phyloP scores from a whole-genome alignment of 108 stramenopile genomes.

The Fistulifera solaris region DNA sequence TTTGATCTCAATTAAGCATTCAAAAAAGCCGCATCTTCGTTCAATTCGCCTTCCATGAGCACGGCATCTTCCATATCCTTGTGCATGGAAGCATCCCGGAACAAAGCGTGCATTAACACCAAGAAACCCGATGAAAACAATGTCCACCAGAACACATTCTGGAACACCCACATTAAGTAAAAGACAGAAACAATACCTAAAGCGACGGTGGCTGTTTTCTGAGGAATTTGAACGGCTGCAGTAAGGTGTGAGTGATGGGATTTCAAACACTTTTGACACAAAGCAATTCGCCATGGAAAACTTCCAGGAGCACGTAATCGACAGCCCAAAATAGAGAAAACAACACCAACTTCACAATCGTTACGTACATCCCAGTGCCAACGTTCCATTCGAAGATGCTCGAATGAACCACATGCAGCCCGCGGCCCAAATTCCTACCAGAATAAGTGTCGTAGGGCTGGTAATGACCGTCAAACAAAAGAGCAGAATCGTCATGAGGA shows the following conservation, averaged over 20 bases:
- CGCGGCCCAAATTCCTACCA: constrained; percentile 55
- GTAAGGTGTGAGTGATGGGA: too few relatives aligned
- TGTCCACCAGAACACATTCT: constrained; percentile 80
- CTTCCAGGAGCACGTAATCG: too few relatives aligned
- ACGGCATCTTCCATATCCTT: constrained; percentile 82
- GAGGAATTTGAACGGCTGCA: constrained; percentile 54
- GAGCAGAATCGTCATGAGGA: constrained; percentile 37
- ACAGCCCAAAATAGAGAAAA: too few relatives aligned
- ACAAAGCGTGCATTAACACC: constrained; percentile 51
- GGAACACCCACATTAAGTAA: constrained; percentile 50
- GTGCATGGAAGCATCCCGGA: constrained; percentile 83
- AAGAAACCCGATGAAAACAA: constrained; percentile 69
- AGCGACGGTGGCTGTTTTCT: constrained; percentile 67
- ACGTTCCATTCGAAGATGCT: constrained; percentile 38
- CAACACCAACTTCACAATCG: background rate
- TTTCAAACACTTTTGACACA: too few relatives aligned
- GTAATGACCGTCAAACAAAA: constrained; percentile 63
- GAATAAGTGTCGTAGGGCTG: constrained; percentile 67
- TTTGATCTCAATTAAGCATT: constrained; percentile 3
- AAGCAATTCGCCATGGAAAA: too few relatives aligned
- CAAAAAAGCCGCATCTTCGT: constrained; percentile 14
- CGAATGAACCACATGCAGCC: constrained; percentile 73
- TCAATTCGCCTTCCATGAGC: constrained; percentile 75
- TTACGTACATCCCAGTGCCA: constrained; percentile 44
- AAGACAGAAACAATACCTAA: constrained; percentile 61